Base-by-base conservation (phyloP, 2,329 filamentous ascomycete species). In the Sphaerulina populicola region DNA sequence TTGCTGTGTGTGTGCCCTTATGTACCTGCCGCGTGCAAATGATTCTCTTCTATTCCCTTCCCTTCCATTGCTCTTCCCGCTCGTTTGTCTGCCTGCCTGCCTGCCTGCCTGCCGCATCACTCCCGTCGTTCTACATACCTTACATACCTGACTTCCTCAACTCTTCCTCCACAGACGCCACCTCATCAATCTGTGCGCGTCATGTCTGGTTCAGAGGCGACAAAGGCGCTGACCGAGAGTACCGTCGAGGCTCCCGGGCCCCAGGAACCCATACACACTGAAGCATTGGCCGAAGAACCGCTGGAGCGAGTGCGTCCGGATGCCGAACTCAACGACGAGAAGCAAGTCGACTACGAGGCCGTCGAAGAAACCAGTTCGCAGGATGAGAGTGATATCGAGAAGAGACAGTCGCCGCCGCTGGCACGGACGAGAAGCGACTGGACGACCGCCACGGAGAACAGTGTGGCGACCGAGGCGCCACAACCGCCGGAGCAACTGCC, bases 251-350 rank as follows among this genome's bases (percentile, higher is more conserved):
- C 54, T 7, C 49, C 56, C 11, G 47, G 50, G 39, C 53, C 57
- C 27, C 45, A 60, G 27, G 58, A 63, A 39, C 46, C 56, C 44
- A 47, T 41, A 53, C 62, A 70, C 37, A 64, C 68, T 39, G 69
- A 70, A 57, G 68, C 72, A 27, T 67, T 73, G 44, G 66, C 67
- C 39, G 66, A 68, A 35, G 68, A 69, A 53, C 65, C 68, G 8
- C 44, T 68, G 39, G 67, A 69, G 48, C 58, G 61, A 15, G 66
- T 68, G 15, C 62, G 57, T 15, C 63, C 64, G 4, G 66, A 66
- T 14, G 69, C 68, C 30, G 66, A 69, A 42, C 53, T 65, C 44
- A 60, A 62, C 47, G 57, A 62, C 15, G 65, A 67, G 50, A 67
- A 64, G 52, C 58, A 64, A 27, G 56, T 66, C 60, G 62, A 65